These are phyloP conservation scores for Nicotiana tabacum DNA, from an alignment of 257 asterid species.

Conservation along the genomic window DNA sequence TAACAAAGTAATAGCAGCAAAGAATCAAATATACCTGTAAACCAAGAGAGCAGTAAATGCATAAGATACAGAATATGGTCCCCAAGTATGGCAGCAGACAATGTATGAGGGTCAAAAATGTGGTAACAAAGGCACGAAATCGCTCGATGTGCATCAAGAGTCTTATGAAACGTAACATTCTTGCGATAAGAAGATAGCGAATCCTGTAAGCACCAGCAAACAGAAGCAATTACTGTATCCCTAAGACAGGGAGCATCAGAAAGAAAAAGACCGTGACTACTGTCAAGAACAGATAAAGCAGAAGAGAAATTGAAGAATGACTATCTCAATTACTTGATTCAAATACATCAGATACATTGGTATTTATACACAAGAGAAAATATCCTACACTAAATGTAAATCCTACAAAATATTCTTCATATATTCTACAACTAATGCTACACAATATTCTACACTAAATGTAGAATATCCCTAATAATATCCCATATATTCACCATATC, in stretches of 20 bases:
- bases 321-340: too few species aligned
- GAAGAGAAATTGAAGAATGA: too few species aligned
- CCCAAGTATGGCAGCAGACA: conserved; percentile 94
- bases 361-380: too few species aligned
- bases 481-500: too few species aligned
- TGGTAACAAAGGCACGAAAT: conserved; percentile 86
- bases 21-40: conserved; percentile 57
- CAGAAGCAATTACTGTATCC: not conserved
- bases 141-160: conserved; percentile 79
- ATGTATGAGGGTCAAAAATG: conserved; percentile 84
- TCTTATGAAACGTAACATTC: conserved; percentile 88
- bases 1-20: not conserved
- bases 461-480: too few species aligned
- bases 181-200: conserved; percentile 90
- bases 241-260: not conserved
- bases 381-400: too few species aligned
- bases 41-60: conserved; percentile 88
- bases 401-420: too few species aligned
- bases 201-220: conserved; percentile 48
- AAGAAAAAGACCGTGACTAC: not conserved
- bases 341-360: too few species aligned
- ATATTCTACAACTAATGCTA: too few species aligned
- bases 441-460: too few species aligned
- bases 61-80: conserved; percentile 74
- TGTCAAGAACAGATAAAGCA: too few species aligned